phyloP scores from a whole-genome alignment of 345 rosid genomes.

The Clausena lansium region DNA sequence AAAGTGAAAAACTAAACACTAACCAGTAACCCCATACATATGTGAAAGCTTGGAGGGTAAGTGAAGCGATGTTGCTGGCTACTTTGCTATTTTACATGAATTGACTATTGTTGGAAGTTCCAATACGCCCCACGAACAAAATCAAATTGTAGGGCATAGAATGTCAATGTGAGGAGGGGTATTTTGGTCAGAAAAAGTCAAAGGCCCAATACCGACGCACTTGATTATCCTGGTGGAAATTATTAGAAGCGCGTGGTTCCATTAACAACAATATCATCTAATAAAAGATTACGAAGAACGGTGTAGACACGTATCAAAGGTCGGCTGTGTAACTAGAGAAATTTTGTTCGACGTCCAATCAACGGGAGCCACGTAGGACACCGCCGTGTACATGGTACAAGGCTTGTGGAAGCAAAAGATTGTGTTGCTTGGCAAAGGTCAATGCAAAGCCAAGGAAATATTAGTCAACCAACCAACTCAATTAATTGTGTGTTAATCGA shows the following conservation, averaged over 20 bases:
- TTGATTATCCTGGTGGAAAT: constrained; percentile 3
- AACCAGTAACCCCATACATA: neutral
- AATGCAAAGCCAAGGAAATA: neutral
- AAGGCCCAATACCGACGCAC: constrained; percentile 8
- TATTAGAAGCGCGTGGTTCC: neutral
- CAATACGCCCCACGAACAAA: no score
- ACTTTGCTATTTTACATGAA: neutral
- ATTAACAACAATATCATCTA: neutral
- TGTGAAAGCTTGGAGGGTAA: constrained; percentile 11
- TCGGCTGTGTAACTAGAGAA: neutral
- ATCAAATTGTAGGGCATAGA: no score
- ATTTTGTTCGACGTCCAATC: neutral
- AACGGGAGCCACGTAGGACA: neutral
- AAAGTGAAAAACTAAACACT: neutral
- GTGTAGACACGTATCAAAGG: neutral
- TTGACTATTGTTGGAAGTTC: no score
- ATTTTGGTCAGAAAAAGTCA: constrained; percentile 2
- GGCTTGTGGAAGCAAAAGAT: no score
- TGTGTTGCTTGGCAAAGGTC: no score
- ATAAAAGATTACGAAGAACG: neutral
- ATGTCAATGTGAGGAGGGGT: neutral
- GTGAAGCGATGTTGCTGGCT: constrained; percentile 10
- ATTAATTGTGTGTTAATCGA: neutral
- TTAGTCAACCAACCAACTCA: neutral
- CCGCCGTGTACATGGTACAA: neutral